Evolutionary conservation across 2,329 filamentous ascomycete genomes (phyloP), one percentile per base, ranked within the genome.

Genomic region (Fusarium irregulare): DNA sequence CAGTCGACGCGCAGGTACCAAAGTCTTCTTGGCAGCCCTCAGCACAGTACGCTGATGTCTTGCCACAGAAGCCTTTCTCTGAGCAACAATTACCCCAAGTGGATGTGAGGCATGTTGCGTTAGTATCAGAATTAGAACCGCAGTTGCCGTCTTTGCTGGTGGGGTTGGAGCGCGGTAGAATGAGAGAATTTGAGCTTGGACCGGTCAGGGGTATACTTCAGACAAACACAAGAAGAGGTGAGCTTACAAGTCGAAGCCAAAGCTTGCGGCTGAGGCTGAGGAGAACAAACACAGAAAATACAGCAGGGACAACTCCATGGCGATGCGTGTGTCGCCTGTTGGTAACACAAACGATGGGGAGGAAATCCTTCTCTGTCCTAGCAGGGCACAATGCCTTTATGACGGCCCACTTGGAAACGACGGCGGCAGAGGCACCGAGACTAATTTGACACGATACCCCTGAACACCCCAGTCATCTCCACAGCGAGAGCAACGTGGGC

Each of bases 61-160:
- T 62, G 18, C 59, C 59, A 20, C 59, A 62, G 46, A 53, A 62
- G 1, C 59, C 59, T 42, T 60, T 62, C 5, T 28, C 30, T 25
- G 59, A 62, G 46, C 59, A 62, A 41, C 59, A 62, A 41, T 62
- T 62, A 25, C 59, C 59, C 32, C 41, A 62, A 28, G 55, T 53
- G 14, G 59, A 62, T 30, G 55, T 60, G 41, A 62, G 59, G 40
- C 59, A 62, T 62, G 59, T 62, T 37, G 59, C 59, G 59, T 62
- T 62, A 6, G 40, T 53, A 9, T 62, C 59, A 7, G 59, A 62
- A 50, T 62, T 62, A 7, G 59, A 53, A 27, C 59, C 59, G 51
- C 59, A 62, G 45, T 62, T 62, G 20, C 59, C 59, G 23, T 62
- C 59, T 41, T 46, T 53, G 40, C 59, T 62, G n/a, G 40, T 60